These are phyloP conservation scores for Mollisiaceae sp. DNA, from an alignment of 2,329 filamentous ascomycete species.

Conservation along the genomic window DNA sequence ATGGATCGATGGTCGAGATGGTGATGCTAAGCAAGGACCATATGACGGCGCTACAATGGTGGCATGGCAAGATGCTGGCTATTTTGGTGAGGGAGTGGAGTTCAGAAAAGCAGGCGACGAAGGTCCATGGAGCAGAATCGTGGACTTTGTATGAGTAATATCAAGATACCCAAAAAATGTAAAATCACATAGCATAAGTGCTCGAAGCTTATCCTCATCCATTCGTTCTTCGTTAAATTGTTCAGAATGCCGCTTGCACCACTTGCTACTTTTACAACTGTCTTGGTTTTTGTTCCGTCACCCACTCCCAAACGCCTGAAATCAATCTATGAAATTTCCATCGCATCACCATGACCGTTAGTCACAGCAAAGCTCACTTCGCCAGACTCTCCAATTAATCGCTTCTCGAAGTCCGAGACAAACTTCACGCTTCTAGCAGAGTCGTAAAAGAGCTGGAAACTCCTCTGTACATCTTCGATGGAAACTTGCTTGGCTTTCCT, in stretches of 20 bases:
- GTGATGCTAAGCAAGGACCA: conserved; percentile 79
- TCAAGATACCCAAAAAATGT: conserved; percentile 31
- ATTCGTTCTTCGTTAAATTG: conserved; percentile 21
- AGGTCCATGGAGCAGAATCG: conserved; percentile 42
- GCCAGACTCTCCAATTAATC: conserved; percentile 88
- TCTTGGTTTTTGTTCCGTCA: conserved; percentile 1
- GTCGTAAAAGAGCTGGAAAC: conserved; percentile 94
- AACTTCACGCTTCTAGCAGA: conserved; percentile 87
- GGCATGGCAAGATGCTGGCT: conserved; percentile 89
- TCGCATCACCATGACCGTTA: conserved; percentile 67
- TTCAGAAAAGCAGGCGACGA: conserved; percentile 66
- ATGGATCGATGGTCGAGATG: conserved; percentile 88
- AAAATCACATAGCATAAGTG: conserved; percentile 4
- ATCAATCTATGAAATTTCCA: conserved; percentile 56
- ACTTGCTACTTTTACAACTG: conserved; percentile 9
- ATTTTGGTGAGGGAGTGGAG: conserved; percentile 89
- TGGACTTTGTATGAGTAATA: conserved; percentile 42
- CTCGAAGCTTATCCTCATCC: conserved; percentile 6
- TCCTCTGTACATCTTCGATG: conserved; percentile 88
- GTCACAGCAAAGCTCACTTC: conserved; percentile 70
- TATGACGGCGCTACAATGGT: conserved; percentile 87
- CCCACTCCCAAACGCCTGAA: conserved; percentile 25
- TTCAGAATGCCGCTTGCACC: conserved; percentile 19
- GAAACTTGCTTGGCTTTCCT: conserved; percentile 82
- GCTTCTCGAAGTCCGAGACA: conserved; percentile 86